phyloP scores from a whole-genome alignment of 2,329 filamentous ascomycete genomes.

The Mycocentrospora acerina region DNA sequence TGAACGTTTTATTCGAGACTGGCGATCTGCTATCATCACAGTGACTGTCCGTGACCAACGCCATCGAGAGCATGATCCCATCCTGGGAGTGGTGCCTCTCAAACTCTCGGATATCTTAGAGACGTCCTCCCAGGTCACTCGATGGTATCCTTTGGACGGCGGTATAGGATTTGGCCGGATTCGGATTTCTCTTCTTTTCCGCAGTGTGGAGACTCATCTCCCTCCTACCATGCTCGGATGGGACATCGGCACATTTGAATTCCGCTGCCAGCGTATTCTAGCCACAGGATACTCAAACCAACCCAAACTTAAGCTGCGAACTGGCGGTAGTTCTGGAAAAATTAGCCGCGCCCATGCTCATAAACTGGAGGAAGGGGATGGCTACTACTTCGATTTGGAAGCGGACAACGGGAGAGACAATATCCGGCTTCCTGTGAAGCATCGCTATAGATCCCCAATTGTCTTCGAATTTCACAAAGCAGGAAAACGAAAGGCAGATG shows the following conservation, averaged over 20 bases:
- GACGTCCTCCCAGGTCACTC: constrained; percentile 79
- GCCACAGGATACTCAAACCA: constrained; percentile 63
- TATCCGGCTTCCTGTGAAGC: constrained; percentile 82
- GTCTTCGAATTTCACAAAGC: constrained; percentile 81
- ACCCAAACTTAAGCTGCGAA: constrained; percentile 74
- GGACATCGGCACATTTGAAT: constrained; percentile 94
- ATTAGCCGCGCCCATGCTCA: constrained; percentile 66
- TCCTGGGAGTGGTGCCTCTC: constrained; percentile 87
- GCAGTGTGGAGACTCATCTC: constrained; percentile 81
- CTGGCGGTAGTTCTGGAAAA: constrained; percentile 77
- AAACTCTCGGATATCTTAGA: constrained; percentile 86
- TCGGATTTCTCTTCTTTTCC: constrained; percentile 85
- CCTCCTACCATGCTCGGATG: constrained; percentile 87
- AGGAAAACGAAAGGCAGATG: constrained; percentile 69
- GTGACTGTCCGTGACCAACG: constrained; percentile 85
- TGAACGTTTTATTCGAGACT: constrained; percentile 89
- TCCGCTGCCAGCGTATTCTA: constrained; percentile 69
- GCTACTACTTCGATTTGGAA: constrained; percentile 61
- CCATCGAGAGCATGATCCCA: constrained; percentile 89
- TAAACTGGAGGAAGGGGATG: constrained; percentile 60
- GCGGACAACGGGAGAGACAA: constrained; percentile 52
- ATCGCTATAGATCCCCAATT: constrained; percentile 85
- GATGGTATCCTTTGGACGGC: constrained; percentile 96
- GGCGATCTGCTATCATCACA: constrained; percentile 83
- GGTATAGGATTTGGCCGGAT: constrained; percentile 88